Evolutionary conservation across 1,139 yeast species (phyloP), one percentile per base, ranked within the genome.

Genomic region (Ogataea hybrid): DNA sequence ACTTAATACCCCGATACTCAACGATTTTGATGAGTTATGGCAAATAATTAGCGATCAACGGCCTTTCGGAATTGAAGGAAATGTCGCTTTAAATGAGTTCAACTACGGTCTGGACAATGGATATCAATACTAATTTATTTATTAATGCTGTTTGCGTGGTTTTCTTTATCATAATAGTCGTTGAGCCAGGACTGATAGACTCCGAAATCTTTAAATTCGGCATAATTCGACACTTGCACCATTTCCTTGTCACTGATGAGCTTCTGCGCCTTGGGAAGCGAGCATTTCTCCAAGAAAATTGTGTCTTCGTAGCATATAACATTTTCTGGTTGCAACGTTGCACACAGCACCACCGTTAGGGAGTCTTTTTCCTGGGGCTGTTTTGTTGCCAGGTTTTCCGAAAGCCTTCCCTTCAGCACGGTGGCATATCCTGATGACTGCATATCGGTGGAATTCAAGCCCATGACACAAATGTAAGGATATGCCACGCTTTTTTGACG

Each of bases 341-440:
- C 56, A 40, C 58, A 51, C 7, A 57, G 38, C 21, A 55, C 46
- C 28, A 52, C 40, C 28, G 51, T 49, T 29, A 36, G 44, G 9
- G 34, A 22, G 1, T 37, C 36, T 3, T 29, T 5, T 28, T 25
- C 4, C 37, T 25, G 11, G 43, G 15, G 30, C 50, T 50, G 20
- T 23, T 49, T 29, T 75, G 30, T 71, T 2, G 82, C 82, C 55
- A 77, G 65, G 53, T 78, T 82, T 51, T 71, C 72, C 28, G 75
- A 67, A 28, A 73, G 53, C 40, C 81, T 64, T 2, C 84, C 84
- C 51, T 76, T 81, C 38, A 79, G 64, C 10, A 79, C 69, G 23
- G 71, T 63, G 5, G 77, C 81, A 49, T 69, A 68, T 1, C 84
- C 84, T 45, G 37, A 41, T 1, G 58, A 54, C 5, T 41, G 25